These are phyloP conservation scores for Penicillium freii DNA, from an alignment of 2,329 filamentous ascomycete species.

Conservation along the genomic window DNA sequence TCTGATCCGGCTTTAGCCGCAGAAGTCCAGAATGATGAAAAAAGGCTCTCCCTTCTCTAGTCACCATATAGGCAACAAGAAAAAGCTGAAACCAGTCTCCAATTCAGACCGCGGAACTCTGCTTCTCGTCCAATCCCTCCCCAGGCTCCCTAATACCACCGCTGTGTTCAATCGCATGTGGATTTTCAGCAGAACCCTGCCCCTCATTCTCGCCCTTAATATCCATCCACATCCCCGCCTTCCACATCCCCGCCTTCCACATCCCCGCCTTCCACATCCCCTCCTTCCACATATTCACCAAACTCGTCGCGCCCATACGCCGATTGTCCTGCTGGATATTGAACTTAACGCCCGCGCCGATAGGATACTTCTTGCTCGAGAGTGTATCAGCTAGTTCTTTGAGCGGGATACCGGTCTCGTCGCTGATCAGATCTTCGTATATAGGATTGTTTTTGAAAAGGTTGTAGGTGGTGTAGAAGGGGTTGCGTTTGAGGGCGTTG, in stretches of 20 bases:
- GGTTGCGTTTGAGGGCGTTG: conserved; percentile 30
- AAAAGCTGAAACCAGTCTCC: neutral
- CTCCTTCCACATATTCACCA: conserved; percentile 26
- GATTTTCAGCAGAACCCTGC: neutral
- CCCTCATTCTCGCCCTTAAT: neutral
- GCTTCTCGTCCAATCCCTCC: neutral
- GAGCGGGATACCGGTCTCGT: conserved; percentile 26
- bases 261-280: conserved; percentile 22
- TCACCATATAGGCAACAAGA: neutral
- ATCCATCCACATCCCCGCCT: conserved; percentile 17
- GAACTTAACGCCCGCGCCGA: conserved; percentile 20
- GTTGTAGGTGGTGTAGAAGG: conserved; percentile 31
- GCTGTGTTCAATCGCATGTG: no score
- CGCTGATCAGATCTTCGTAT: conserved; percentile 30
- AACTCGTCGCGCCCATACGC: conserved; percentile 27
- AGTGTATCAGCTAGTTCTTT: conserved; percentile 34
- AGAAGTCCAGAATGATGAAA: no score
- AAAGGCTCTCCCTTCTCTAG: neutral
- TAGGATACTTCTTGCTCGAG: conserved; percentile 24
- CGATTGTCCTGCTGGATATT: conserved; percentile 21
- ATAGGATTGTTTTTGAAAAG: conserved; percentile 23
- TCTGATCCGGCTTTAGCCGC: neutral
- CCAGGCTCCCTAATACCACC: neutral
- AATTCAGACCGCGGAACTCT: neutral
- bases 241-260: conserved; percentile 27